Base-by-base conservation (phyloP, 768 basidiomycete species). In the Pholiota conissans region DNA sequence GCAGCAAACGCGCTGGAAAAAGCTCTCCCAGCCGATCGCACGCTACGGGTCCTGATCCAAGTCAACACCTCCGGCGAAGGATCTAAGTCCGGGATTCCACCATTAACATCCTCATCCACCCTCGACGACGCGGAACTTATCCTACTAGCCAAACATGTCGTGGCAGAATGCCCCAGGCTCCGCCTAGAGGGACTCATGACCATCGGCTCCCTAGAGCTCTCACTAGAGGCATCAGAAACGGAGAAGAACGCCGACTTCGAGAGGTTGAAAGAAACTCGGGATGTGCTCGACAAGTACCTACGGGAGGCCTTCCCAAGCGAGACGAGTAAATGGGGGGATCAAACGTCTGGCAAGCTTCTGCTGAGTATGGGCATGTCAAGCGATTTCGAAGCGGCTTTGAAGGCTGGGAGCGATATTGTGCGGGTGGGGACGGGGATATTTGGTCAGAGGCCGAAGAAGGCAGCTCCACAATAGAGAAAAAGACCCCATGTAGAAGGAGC, bases 281-380 rank as follows among this genome's bases (percentile, higher is more conserved):
- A 85, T 60, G 59, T 77, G 11, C 71, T 97, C 54, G 74, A 84
- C 55, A 70, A 62, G 1, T 72, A 76, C 30, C 73, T 93, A 55
- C 60, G 55, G 20, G 49, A 62, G 3, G 68, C 74, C 27, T 59
- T 71, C 4, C 60, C 64, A 0, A 63, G 58, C 13, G 63, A 63
- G 22, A 62, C 20, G 7, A 55, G 63, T 61, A 65, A 54, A 28
- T 84, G 84, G 82, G 88, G 87, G 11, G 71, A 77, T 24, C 78
- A 78, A 24, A 62, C 62, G 6, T 70, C 71, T 2, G 83, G 84
- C 13, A 71, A 68, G 58, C 68, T 93, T 52, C 26, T 87, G 64
- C 66, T 93, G 69, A 93, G 91, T 57, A 98, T 97, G 95, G 96
- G 96, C 6, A 98, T 98, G 96, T 95, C 93, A 50, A 89, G 87